Evolutionary conservation across 2,329 filamentous ascomycete genomes (phyloP), one percentile per base, ranked within the genome.

Genomic region (Colletotrichum spinosum): DNA sequence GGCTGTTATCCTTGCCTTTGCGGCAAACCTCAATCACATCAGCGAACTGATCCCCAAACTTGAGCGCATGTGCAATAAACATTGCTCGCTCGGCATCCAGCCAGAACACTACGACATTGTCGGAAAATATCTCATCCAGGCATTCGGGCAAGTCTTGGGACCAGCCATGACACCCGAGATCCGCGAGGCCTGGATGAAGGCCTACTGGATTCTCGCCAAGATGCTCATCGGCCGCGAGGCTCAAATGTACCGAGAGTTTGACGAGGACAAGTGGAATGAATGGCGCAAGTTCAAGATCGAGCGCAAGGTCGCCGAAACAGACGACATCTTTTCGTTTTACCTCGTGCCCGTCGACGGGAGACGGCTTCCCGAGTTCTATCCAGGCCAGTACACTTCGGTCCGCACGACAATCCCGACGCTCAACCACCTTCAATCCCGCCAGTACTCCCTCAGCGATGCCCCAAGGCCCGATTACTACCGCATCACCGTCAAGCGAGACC

Each of bases 361-460:
- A 68, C 79, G 80, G n/a, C 79, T 94, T 45, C 90, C 90, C 0
- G 49, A 72, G 0, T 94, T 87, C 80, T 81, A 85, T 62, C 90
- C 91, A 0, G 92, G 92, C 41, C 91, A 94, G 76, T 94, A 93
- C 73, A 84, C 92, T 66, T 90, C 89, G 0, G 77, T 93, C 51
- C 84, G 84, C 54, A 75, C 89, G 8, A 80, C 83, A 54, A 83
- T 91, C 0, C 84, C 86, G 1, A 79, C 81, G 0, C 79, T 86
- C 67, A 84, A 85, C 33, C 85, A 88, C 73, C 77, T 82, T 69
- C 91, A 94, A 76, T 83, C 87, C 15, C 82, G 91, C 38, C 91
- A 93, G 76, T 94, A 93, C 78, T 92, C 89, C 34, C 82, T 94
- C 67, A 90, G 86, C 71, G 90, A 92, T 68, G 82, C 86, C 54